Base-by-base conservation (phyloP, 2,329 filamentous ascomycete species). In the Botrytis aclada region DNA sequence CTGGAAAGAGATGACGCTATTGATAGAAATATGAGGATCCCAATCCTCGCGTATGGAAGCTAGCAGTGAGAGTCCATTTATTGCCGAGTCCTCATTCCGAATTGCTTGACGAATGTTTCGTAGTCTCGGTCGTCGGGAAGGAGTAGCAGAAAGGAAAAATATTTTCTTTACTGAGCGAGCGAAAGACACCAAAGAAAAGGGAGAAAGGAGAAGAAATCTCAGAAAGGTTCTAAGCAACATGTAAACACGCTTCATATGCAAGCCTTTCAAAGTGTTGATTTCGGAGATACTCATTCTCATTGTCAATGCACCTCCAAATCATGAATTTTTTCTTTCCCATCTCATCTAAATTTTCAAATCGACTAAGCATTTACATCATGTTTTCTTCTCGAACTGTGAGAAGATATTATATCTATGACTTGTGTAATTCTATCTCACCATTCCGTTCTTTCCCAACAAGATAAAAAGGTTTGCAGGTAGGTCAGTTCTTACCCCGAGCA, bases 121-220 rank as follows among this genome's bases (percentile, higher is more conserved):
- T n/a, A n/a, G n/a, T n/a, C n/a, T n/a, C n/a, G n/a, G n/a, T n/a
- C n/a, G n/a, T n/a, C n/a, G n/a, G n/a, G n/a, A n/a, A n/a, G 1
- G 12, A 0, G 5, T 16, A n/a, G 25, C 3, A n/a, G 6, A 2
- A 12, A 3, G 5, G 0, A 5, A 3, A 12, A 16, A 7, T 0
- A 1, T 16, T n/a, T 12, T n/a, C 25, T n/a, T n/a, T 12, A 16
- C 25, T n/a, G 0, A 3, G 2, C n/a, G 25, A 16, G 47, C 3
- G 12, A n/a, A 6, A 54, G 25, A 54, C 14, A n/a, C n/a, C n/a
- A n/a, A 6, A n/a, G 12, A 14, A 16, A 16, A 0, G 2, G 4
- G 5, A n/a, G 47, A 43, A 51, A 6, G 47, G 25, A n/a, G 16
- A 54, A n/a, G 47, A 3, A 14, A 54, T 3, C n/a, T 2, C 1